phyloP scores from a whole-genome alignment of 2,329 filamentous ascomycete species.

The Diaporthe eres region DNA sequence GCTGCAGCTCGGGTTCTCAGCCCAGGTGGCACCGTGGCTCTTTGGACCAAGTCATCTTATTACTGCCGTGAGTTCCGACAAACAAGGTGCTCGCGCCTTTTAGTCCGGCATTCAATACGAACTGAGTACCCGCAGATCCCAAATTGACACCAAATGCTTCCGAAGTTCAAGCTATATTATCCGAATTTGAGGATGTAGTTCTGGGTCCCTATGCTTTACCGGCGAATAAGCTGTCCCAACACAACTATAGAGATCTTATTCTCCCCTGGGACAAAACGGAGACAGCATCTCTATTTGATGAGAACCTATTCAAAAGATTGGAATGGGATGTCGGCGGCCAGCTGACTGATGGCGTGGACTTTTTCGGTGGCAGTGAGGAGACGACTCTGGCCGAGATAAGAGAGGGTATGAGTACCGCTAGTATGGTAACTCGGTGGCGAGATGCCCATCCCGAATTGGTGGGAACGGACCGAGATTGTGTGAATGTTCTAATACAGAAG shows the following conservation, averaged over 20 bases:
- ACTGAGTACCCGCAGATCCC: slow-evolving; percentile 49
- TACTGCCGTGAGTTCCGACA: slow-evolving; percentile 45
- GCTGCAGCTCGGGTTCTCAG: slow-evolving; percentile 59
- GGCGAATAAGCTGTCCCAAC: slow-evolving; percentile 54
- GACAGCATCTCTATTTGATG: slow-evolving; percentile 21
- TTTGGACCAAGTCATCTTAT: slow-evolving; percentile 55
- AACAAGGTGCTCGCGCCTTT: too few species aligned
- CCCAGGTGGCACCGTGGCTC: slow-evolving; percentile 62
- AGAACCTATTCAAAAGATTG: slow-evolving; percentile 49
- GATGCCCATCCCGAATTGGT: slow-evolving; percentile 53
- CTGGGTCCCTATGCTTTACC: slow-evolving; percentile 54
- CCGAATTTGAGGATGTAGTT: slow-evolving; percentile 52
- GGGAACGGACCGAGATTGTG: slow-evolving; percentile 54
- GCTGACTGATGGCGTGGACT: slow-evolving; percentile 45
- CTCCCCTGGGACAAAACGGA: slow-evolving; percentile 59
- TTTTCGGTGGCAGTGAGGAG: slow-evolving; percentile 47
- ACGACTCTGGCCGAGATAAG: slow-evolving; percentile 47
- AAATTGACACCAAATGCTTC: slow-evolving; percentile 46
- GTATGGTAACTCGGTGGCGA: slow-evolving; percentile 56
- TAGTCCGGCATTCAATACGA: background rate
- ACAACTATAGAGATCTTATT: slow-evolving; percentile 56
- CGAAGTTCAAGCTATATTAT: slow-evolving; percentile 52
- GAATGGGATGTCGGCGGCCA: slow-evolving; percentile 54
- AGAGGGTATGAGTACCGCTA: slow-evolving; percentile 51
- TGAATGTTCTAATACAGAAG: slow-evolving; percentile 40